Percentiles rank a stretch among this genome's conserved stretches.
These are phyloP conservation scores for Trichoderma reesei DNA, from an alignment of 495 filamentous ascomycete species.

Conservation along the genomic window DNA sequence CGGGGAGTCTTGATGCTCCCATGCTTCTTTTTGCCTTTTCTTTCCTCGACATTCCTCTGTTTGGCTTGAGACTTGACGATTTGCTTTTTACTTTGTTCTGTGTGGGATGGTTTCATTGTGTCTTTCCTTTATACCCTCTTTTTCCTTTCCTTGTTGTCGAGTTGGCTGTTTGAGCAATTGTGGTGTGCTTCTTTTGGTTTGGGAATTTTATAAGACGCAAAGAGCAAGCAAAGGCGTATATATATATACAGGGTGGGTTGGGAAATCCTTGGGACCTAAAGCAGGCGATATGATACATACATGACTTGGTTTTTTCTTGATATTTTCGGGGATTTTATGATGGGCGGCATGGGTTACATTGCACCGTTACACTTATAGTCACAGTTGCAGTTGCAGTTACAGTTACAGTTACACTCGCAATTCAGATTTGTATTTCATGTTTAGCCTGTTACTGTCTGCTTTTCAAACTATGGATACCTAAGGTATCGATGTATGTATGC, in stretches of 20 bases:
- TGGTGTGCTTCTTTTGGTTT: too few relatives aligned
- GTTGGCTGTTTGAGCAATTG: not conserved
- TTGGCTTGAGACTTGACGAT: not conserved
- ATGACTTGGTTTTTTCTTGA: too few relatives aligned
- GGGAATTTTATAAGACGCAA: not conserved
- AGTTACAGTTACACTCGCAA: too few relatives aligned
- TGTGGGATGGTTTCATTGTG: not conserved
- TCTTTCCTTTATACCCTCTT: not conserved
- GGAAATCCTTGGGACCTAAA: too few relatives aligned
- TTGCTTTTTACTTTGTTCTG: not conserved
- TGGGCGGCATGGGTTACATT: not conserved
- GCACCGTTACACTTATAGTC: too few relatives aligned
- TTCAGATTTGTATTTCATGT: too few relatives aligned
- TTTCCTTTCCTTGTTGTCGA: not conserved
- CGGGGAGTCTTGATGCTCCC: slow-evolving; percentile 14
- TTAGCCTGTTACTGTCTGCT: too few relatives aligned
- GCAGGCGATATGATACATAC: not conserved
- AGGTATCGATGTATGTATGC: too few relatives aligned
- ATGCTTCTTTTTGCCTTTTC: not conserved
- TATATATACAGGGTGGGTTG: not conserved
- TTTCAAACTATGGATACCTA: too few relatives aligned
- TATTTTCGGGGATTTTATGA: not conserved
- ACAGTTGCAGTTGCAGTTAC: not conserved
- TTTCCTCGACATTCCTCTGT: not conserved
- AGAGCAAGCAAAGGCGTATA: not conserved